Base-by-base conservation (phyloP, 2,329 filamentous ascomycete genomes). In the Trichophyton verrucosum region DNA sequence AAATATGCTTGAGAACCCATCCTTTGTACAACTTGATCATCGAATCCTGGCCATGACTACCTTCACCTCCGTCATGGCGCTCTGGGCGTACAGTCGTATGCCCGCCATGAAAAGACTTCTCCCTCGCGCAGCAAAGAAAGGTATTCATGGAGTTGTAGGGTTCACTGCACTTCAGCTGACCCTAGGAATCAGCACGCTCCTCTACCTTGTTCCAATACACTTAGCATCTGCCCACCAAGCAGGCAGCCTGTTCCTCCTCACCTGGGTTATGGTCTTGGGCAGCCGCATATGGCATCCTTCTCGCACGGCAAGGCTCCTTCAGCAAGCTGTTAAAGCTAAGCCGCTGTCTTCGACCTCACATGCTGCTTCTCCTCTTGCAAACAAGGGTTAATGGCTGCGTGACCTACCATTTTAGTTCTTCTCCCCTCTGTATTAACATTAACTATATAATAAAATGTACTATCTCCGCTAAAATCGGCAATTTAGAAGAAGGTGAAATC, bases 1-100 rank as follows among this genome's bases (percentile, higher is more conserved):
- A 70, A 99, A 99, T 76, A 88, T 95, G 81, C 86, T 97, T 38
- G 94, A 97, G 79, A 99, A 99, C 77, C 95, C 94, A 2, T 91
- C 88, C 15, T 83, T 95, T 27, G 95, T 97, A 1, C 95, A 99
- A 77, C 83, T 99, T 51, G 89, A 99, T 75, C 94, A 99, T 78
- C 87, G 95, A 51, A 89, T 95, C 67, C 81, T 97, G 40, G 95
- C 94, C 62, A 89, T 86, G 55, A 91, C 89, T 15, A 96, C 92
- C 0, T 95, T 96, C 74, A 87, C 84, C 59, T 82, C 87, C 64
- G 84, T 97, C 63, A 77, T 95, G 65, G 81, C 84, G 3, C 81
- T 99, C 8, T 95, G 86, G 74, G 82, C 83, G n/a, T 97, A 91
- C 75, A 83, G 88, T 3, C 85, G 89, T 64, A 84, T 84, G 60